A percentile compares a stretch with the other conserved stretches of the same genome.
Conservation (phyloP, 2,329 filamentous ascomycete genomes). For the Aspergillus eucalypticola region DNA sequence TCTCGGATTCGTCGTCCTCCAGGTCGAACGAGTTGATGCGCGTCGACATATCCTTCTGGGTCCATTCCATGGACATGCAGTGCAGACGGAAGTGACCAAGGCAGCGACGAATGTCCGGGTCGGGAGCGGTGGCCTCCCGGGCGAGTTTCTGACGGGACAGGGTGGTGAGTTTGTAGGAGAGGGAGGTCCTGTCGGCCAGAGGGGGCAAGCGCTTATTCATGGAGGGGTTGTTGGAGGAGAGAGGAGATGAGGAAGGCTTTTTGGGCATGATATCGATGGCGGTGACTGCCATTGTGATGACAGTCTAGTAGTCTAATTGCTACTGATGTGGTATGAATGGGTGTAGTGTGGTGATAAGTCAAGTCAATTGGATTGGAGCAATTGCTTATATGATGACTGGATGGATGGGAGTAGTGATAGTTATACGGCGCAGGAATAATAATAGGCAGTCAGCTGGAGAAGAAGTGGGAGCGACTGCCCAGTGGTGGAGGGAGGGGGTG, state of each 20-base stretch:
- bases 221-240: constrained; percentile 26
- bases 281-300: constrained; percentile 28
- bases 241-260: constrained; percentile 21
- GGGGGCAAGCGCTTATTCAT: constrained; percentile 39
- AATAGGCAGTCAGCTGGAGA: not conserved
- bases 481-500: not conserved
- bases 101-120: constrained; percentile 38
- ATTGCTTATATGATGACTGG: not conserved
- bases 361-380: not conserved
- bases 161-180: constrained; percentile 38
- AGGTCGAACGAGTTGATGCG: constrained; percentile 40
- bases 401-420: not conserved
- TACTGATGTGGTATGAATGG: not conserved
- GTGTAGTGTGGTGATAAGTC: not conserved
- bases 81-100: constrained; percentile 38
- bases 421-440: not conserved
- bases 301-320: not conserved
- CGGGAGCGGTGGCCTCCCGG: constrained; percentile 37
- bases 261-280: constrained; percentile 20
- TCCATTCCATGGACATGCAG: constrained; percentile 35
- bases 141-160: constrained; percentile 39
- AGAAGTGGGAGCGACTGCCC: not conserved
- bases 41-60: constrained; percentile 38
- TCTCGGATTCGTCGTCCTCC: constrained; percentile 35
- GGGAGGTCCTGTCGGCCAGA: constrained; percentile 36